Base-by-base conservation (phyloP, 2,329 filamentous ascomycete genomes). In the Fusarium anguioides region DNA sequence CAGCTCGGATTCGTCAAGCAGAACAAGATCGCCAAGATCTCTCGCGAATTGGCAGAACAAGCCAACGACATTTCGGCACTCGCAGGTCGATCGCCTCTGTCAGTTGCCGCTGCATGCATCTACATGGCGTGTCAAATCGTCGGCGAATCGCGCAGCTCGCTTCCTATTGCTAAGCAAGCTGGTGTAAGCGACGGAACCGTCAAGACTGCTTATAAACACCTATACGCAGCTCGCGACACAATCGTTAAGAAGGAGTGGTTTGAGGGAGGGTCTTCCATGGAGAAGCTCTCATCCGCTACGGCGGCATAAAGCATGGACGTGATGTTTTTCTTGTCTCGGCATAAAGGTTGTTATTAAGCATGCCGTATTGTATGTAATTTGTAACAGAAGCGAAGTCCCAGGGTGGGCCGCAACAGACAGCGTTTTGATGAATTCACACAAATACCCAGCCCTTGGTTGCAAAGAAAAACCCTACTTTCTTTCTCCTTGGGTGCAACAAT, bases 111-210 rank as follows among this genome's bases (percentile, higher is more conserved):
- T 18, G 94, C 96, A 29, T 97, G 94, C 78, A 97, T 99, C 78
- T 99, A 96, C 83, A 96, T 98, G 89, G 92, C 95, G 6, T 94
- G 93, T 27, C 89, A 95, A 74, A 85, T 98, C 35, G 91, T 97
- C 81, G 92, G 90, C 55, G 87, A 96, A 70, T 84, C 88, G 20
- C 92, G 91, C 87, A 8, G 37, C 31, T 91, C 93, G n/a, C 94
- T 94, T 78, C 91, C 96, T 63, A 97, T 99, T 72, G 92, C 93
- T 7, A 79, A 81, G 23, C 90, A 96, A 18, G 93, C 92, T 2
- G 93, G 93, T 68, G 96, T 99, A 26, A 97, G 94, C 76, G 96
- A 99, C 75, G 94, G 96, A 54, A 99, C 96, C 0, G 97, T 99
- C 73, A 94, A 96, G 74, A 96, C 93, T 24, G 94, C 95, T 0